Evolutionary conservation across 345 rosid genomes (phyloP), one percentile per base, ranked within the genome.

Genomic region (Stellera chamaejasme): DNA sequence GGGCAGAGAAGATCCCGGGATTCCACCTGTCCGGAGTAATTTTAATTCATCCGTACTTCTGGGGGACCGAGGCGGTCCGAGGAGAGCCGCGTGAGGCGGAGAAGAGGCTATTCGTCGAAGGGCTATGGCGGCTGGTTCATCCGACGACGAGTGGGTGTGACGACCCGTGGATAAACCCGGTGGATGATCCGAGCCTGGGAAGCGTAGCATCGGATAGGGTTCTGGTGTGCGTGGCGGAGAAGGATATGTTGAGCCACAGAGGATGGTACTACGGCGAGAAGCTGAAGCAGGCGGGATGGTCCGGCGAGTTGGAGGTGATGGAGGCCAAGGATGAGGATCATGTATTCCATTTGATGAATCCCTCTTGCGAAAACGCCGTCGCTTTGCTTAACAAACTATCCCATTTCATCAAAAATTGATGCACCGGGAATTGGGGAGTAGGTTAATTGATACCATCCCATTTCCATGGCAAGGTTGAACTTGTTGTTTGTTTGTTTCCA

Each of bases 111-210:
- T 14, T 2, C 6, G 1, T 13, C 0, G 72, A 51, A 3, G 4
- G 2, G 13, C 0, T 74, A 0, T 80, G 77, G 72, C 10, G 62
- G 15, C n/a, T 68, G 0, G 65, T 70, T 16, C 63, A 63, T 12
- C 87, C 88, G 0, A 43, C 44, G 9, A 72, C 69, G 10, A 48
- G 68, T 0, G 87, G 87, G 13, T 36, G 47, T 2, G 77, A 78
- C 43, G 86, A 85, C 43, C 89, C 81, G 10, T 61, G 36, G 65
- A 3, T 85, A 0, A 75, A 85, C 57, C 86, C 82, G 44, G 53
- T 13, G 2, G 41, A 47, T 7, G 82, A 72, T 56, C 58, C 84
- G 57, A 43, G 60, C 12, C 6, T 86, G 54, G 58, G 52, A 12
- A 63, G 57, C 12, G 28, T 83, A 25, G 75, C 69, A 52, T 74